Evolutionary conservation across 2,329 filamentous ascomycete genomes (phyloP).

Genomic region (Chaetomium sp.): DNA sequence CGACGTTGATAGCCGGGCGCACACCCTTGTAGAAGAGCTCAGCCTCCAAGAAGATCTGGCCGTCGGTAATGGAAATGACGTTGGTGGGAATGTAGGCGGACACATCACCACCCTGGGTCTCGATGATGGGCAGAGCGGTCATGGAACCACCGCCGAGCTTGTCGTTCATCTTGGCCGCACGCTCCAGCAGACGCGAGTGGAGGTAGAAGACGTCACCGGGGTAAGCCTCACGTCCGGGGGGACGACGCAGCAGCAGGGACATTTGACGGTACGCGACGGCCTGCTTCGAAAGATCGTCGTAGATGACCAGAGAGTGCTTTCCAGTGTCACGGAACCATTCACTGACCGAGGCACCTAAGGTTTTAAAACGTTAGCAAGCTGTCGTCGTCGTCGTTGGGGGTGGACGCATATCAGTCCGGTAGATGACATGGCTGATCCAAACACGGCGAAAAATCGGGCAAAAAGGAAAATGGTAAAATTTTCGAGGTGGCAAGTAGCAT

Average conservation of each 20-base stretch:
- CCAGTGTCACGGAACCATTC: constrained; percentile 77
- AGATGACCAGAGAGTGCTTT: constrained; percentile 84
- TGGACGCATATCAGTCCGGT: no score
- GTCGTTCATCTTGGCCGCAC: constrained; percentile 98
- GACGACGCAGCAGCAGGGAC: constrained; percentile 95
- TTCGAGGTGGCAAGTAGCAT: neutral
- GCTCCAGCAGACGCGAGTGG: constrained; percentile 97
- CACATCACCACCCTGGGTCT: constrained; percentile 99
- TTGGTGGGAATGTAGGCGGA: constrained; percentile 99
- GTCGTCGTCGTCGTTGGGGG: neutral
- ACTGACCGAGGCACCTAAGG: constrained; percentile 27
- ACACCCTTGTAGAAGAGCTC: constrained; percentile 99
- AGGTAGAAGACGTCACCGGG: constrained; percentile 99
- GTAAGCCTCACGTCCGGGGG: constrained; percentile 98
- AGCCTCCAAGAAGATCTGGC: constrained; percentile 98
- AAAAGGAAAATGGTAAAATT: neutral
- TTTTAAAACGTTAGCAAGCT: neutral
- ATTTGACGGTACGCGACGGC: constrained; percentile 98
- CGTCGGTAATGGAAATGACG: constrained; percentile 99
- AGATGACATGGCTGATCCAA: no score
- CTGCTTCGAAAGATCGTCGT: constrained; percentile 96
- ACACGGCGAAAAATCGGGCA: neutral
- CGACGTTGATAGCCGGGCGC: constrained; percentile 99
- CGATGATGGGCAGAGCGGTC: constrained; percentile 95
- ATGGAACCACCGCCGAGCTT: constrained; percentile 92